These are phyloP conservation scores for Eucalyptus grandis DNA, from an alignment of 345 rosid species.

Conservation along the genomic window DNA sequence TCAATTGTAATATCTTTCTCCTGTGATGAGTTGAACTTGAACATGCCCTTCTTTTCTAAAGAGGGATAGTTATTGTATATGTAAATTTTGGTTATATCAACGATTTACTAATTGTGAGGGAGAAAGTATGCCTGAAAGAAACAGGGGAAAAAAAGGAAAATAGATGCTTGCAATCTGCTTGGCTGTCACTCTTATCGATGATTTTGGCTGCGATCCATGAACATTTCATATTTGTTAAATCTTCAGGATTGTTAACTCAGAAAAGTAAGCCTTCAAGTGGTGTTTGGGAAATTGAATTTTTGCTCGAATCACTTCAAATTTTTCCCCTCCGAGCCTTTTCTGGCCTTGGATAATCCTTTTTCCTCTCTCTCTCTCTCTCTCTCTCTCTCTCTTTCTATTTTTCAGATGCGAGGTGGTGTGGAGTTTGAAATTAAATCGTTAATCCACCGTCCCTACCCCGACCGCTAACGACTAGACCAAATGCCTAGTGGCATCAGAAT, in stretches of 20 bases:
- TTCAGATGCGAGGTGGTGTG: not conserved
- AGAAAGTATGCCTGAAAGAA: not conserved
- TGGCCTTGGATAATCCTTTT: not conserved
- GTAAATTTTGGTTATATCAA: not conserved
- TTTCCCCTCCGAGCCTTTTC: not conserved
- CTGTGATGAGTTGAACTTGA: not conserved
- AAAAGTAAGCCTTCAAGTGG: not conserved
- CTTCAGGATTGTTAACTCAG: not conserved
- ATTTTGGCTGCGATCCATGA: not conserved
- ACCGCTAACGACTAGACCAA: not conserved
- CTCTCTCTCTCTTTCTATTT: too few relatives aligned
- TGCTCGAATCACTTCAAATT: not conserved
- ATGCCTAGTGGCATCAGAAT: not conserved
- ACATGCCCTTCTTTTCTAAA: not conserved
- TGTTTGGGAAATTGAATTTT: not conserved
- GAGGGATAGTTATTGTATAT: not conserved
- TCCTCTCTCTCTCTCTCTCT: fast-evolving
- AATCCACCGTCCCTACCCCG: not conserved
- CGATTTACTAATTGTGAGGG: not conserved
- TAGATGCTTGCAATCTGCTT: not conserved
- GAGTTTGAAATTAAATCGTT: not conserved
- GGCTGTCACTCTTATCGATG: not conserved
- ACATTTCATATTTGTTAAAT: not conserved
- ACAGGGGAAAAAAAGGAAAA: not conserved
- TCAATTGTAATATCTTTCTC: not conserved